Evolutionary conservation across 179 eudicot genomes (phyloP).

Genomic region (Pouteria campechiana): DNA sequence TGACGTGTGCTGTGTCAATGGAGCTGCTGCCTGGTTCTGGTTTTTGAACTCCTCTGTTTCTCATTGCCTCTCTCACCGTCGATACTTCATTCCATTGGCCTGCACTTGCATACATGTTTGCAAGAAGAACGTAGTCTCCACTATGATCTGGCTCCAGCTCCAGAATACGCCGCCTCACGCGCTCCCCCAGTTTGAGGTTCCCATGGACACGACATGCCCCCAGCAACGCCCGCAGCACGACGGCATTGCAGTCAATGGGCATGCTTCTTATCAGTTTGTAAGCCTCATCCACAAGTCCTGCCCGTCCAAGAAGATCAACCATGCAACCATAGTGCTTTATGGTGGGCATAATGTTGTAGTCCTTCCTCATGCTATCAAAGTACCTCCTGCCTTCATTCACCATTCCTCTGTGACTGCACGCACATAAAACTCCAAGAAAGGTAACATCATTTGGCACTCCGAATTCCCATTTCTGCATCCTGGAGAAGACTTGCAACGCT

Average conservation of each 20-base stretch:
- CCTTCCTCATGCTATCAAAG: conserved; percentile 15
- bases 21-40: conserved; percentile 54
- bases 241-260: conserved; percentile 27
- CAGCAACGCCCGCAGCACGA: conserved; percentile 29
- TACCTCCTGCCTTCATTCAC: conserved; percentile 23
- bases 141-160: conserved; percentile 29
- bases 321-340: conserved; percentile 38
- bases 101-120: conserved; percentile 21
- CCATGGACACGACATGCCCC: conserved; percentile 26
- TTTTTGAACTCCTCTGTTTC: conserved; percentile 13
- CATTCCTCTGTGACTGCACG: conserved; percentile 36
- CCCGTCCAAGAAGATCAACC: conserved; percentile 47
- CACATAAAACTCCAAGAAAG: conserved; percentile 24
- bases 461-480: conserved; percentile 9
- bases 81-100: conserved; percentile 22
- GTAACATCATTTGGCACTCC: conserved; percentile 21
- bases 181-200: conserved; percentile 23
- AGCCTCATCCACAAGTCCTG: conserved; percentile 34
- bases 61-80: conserved; percentile 18
- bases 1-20: too few species aligned
- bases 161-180: conserved; percentile 17
- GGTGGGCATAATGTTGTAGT: conserved; percentile 14
- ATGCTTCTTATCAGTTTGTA: conserved; percentile 18
- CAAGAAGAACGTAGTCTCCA: conserved; percentile 33
- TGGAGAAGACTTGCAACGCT: conserved; percentile 15